phyloP scores from a whole-genome alignment of 2,329 filamentous ascomycete species.

The Trichothecium roseum region DNA sequence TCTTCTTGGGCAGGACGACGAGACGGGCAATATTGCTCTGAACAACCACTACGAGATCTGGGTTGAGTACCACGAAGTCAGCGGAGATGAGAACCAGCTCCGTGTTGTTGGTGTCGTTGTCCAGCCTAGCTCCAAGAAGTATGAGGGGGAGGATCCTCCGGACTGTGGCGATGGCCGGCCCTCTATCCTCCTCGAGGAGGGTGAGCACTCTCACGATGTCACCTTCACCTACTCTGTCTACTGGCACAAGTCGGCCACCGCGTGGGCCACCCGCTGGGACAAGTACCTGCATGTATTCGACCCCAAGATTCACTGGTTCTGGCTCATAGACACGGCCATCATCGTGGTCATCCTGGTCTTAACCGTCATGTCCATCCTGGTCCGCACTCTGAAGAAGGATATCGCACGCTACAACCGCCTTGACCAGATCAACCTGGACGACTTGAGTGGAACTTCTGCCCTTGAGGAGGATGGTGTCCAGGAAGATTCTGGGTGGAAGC shows the following conservation, averaged over 20 bases:
- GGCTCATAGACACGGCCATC: constrained; percentile 87
- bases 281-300: constrained; percentile 97
- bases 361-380: constrained; percentile 85
- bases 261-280: constrained; percentile 97
- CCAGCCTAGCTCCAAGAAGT: constrained; percentile 63
- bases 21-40: constrained; percentile 50
- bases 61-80: constrained; percentile 83
- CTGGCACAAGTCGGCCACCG: constrained; percentile 75
- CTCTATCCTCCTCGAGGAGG: constrained; percentile 52
- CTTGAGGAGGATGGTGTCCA: constrained; percentile 91
- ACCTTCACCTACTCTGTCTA: constrained; percentile 87
- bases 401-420: constrained; percentile 94
- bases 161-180: constrained; percentile 52
- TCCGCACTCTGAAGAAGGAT: constrained; percentile 84
- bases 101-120: constrained; percentile 90
- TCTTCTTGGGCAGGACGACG: constrained; percentile 52
- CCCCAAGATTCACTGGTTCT: constrained; percentile 99
- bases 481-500: constrained; percentile 97
- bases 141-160: constrained; percentile 32
- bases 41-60: constrained; percentile 96
- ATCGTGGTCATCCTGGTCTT: constrained; percentile 87
- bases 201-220: constrained; percentile 44
- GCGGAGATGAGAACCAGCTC: constrained; percentile 54
- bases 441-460: constrained; percentile 68
- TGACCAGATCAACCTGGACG: constrained; percentile 82